Evolutionary conservation across 257 asterid genomes (phyloP), one percentile per base, ranked within the genome.

Genomic region (Solanum stenotomum): DNA sequence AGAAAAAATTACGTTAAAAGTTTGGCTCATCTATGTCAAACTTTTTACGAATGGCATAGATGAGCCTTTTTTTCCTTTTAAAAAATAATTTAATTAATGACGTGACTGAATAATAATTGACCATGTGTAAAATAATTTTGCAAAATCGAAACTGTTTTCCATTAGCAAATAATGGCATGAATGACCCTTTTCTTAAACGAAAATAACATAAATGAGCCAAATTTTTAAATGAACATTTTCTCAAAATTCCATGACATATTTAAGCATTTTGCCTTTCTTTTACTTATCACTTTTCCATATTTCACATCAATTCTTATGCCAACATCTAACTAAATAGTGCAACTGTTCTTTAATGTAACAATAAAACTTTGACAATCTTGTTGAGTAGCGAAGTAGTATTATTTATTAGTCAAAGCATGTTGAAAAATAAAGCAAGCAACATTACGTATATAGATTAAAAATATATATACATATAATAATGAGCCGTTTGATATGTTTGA

Each of bases 151-250:
- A 52, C 2, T 3, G n/a, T 52, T 52, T 52, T 52, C 6, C 23
- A 0, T 52, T 18, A 20, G 18, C n/a, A 52, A 52, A 52, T 52
- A 52, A 18, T 18, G 2, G 0, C 10, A 52, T 20, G 9, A 1
- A 52, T 52, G 0, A 6, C 9, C 1, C 0, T 52, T 49, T 52
- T 18, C n/a, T 18, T 0, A 52, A 52, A 52, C 63, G 0, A 18
- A 18, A 18, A 52, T 52, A 0, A 52, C n/a, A 52, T 52, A 52
- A 52, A 52, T 52, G 4, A 52, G 0, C 0, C n/a, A 52, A 52
- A 52, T 0, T 52, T 52, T 52, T 16, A 18, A 52, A 52, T 52
- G 9, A 52, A 52, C 9, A 52, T 52, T 52, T 52, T 52, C 10
- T 18, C 23, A 52, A 52, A 52, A 52, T 18, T 52, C 1, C 63